Evolutionary conservation across 2,329 filamentous ascomycete genomes (phyloP).

Genomic region (Rhynchosporium agropyri): DNA sequence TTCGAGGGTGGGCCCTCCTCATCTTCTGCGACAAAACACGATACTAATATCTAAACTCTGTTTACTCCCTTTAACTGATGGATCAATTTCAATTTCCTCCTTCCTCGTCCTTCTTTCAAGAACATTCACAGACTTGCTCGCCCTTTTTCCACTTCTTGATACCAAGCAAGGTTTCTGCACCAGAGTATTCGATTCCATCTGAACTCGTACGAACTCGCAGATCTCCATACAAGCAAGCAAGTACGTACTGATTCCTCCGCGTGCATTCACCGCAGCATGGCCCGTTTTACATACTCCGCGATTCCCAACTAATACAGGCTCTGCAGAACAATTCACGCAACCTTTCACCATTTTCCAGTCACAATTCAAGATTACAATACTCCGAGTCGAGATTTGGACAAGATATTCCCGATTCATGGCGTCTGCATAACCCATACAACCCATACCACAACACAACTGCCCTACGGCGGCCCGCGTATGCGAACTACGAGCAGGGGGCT

Average conservation of each 20-base stretch:
- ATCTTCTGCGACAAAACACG: too few relatives aligned
- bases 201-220: conserved; percentile 28
- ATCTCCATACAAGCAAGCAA: conserved; percentile 6
- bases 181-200: conserved; percentile 23
- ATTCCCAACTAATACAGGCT: conserved; percentile 16
- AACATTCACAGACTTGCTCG: conserved; percentile 1
- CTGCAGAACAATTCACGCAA: conserved; percentile 25
- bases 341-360: conserved; percentile 23
- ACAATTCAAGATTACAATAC: neutral
- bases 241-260: conserved; percentile 15
- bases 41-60: too few relatives aligned
- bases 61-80: too few relatives aligned
- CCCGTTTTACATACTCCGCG: conserved; percentile 22
- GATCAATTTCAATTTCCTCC: conserved; percentile 4
- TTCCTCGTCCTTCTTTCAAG: conserved; percentile 2
- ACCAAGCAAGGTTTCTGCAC: conserved; percentile 22
- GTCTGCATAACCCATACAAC: conserved; percentile 23
- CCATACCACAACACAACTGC: conserved; percentile 17
- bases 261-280: conserved; percentile 1
- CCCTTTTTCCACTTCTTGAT: conserved; percentile 28
- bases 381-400: conserved; percentile 1
- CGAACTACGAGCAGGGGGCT: neutral
- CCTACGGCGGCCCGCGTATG: neutral
- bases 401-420: conserved; percentile 29
- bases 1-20: too few relatives aligned